Conservation (phyloP, 805 yeast genomes). For the Lipomyces yamadae region DNA sequence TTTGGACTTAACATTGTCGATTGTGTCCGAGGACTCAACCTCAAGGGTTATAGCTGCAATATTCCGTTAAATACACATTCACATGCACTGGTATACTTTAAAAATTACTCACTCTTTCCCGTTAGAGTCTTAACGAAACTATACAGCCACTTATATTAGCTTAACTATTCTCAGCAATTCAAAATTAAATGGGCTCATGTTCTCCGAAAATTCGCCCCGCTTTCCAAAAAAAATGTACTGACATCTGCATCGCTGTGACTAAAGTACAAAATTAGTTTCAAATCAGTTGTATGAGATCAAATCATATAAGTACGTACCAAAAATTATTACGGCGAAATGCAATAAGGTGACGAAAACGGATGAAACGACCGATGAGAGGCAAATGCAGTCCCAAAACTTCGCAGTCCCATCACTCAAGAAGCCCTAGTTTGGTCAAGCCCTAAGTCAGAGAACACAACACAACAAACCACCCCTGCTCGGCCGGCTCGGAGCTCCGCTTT, state of each 20-base stretch:
- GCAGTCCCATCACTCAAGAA: not conserved
- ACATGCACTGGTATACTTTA: not conserved
- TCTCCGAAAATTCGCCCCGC: not conserved
- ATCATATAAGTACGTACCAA: conserved; percentile 1
- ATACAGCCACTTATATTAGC: conserved; percentile 1
- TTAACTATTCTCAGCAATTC: not conserved
- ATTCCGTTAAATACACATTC: not conserved
- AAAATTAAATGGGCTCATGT: not conserved
- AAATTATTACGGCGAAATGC: not conserved
- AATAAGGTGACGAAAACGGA: too few species aligned
- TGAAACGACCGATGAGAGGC: too few species aligned
- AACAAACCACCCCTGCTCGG: not conserved
- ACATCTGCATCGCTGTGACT: conserved; percentile 36
- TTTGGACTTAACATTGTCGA: conserved; percentile 98
- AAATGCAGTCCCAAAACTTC: not conserved
- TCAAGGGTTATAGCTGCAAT: conserved; percentile 76
- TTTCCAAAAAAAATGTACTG: conserved; percentile 19
- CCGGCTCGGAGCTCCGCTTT: not conserved
- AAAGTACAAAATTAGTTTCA: not conserved
- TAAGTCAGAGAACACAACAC: not conserved
- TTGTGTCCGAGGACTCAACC: conserved; percentile 98
- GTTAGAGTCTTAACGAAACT: conserved; percentile 48
- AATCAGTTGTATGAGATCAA: not conserved
- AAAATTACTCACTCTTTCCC: conserved; percentile 43
- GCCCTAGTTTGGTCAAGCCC: not conserved